Evolutionary conservation across 768 basidiomycete genomes (phyloP), one percentile per base, ranked within the genome.

Genomic region (Podaxis rugospora): DNA sequence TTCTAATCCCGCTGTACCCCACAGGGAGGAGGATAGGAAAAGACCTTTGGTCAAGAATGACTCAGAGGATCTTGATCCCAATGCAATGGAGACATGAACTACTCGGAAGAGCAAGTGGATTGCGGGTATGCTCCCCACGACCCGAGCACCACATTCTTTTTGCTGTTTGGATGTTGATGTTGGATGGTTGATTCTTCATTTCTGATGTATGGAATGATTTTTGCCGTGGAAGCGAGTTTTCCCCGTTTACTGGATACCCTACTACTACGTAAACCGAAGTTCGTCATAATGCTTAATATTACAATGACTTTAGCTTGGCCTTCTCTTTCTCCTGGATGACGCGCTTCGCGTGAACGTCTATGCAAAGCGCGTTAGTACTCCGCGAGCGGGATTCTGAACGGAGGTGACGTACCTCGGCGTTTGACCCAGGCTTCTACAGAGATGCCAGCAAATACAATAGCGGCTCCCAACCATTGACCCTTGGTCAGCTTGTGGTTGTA

Each of bases 381-480:
- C 9, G 44, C 37, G 61, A 57, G 35, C 51, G 57, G 51, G 52
- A 71, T 58, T 54, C 46, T 36, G 44, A 42, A 55, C 28, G 40
- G 46, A 2, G 7, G 13, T 28, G 11, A 74, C 75, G 39, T 64
- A 90, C 93, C 91, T 83, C 85, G 87, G 62, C 93, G 85, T 71
- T 98, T 98, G 4, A 95, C 87, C 67, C 86, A 87, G 2, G 95
- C 96, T 70, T 98, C 96, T 9, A 97, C 82, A 0, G 91, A 94
- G 62, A 98, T 97, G 1, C 95, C 97, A n/a, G 86, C 86, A 73
- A 99, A 98, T 1, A 98, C 97, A 18, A 95, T 84, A 1, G 75
- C 88, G 0, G 95, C 87, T n/a, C 97, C 97, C 3, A 83, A 68
- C 97, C 96, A 98, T 72, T 98, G 97, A 1, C 95, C 95, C 1